Conservation (phyloP, 2,329 filamentous ascomycete genomes). For the Paecilomyces formosus region DNA sequence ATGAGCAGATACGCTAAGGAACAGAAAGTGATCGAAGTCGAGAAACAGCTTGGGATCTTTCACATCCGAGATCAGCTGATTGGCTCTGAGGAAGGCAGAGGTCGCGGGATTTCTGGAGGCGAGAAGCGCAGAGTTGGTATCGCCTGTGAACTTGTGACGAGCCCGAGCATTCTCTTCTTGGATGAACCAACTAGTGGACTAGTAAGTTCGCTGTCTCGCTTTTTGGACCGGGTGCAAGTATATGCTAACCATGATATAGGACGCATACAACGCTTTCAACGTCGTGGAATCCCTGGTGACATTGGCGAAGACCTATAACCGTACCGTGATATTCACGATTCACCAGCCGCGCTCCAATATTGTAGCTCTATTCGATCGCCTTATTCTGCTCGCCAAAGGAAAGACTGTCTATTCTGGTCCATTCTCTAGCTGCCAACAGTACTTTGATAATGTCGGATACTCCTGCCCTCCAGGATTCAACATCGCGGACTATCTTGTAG, state of each 20-base stretch:
- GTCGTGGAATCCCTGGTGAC: slow-evolving; percentile 94
- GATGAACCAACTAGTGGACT: slow-evolving; percentile 95
- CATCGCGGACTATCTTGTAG: slow-evolving; percentile 95
- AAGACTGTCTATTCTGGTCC: slow-evolving; percentile 89
- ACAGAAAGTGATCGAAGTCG: slow-evolving; percentile 83
- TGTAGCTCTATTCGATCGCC: slow-evolving; percentile 87
- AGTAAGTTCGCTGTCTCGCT: slow-evolving; percentile 13
- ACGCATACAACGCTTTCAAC: slow-evolving; percentile 97
- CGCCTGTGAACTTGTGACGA: slow-evolving; percentile 94
- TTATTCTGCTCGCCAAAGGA: slow-evolving; percentile 85
- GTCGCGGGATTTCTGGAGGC: slow-evolving; percentile 91
- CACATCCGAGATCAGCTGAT: slow-evolving; percentile 93
- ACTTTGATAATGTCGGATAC: slow-evolving; percentile 89
- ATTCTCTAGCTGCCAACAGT: slow-evolving; percentile 78
- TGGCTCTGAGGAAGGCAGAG: slow-evolving; percentile 88
- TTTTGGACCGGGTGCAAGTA: neutral
- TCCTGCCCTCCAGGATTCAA: slow-evolving; percentile 95
- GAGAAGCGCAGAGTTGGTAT: slow-evolving; percentile 96
- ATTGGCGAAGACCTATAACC: slow-evolving; percentile 89
- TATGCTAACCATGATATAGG: slow-evolving; percentile 27
- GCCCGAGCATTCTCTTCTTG: slow-evolving; percentile 91
- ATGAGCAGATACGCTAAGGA: slow-evolving; percentile 88
- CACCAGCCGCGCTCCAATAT: slow-evolving; percentile 98
- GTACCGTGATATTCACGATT: slow-evolving; percentile 96
- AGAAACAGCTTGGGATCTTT: slow-evolving; percentile 89